Conservation (phyloP, 1,139 yeast genomes). For the Blastobotrys persicus region DNA sequence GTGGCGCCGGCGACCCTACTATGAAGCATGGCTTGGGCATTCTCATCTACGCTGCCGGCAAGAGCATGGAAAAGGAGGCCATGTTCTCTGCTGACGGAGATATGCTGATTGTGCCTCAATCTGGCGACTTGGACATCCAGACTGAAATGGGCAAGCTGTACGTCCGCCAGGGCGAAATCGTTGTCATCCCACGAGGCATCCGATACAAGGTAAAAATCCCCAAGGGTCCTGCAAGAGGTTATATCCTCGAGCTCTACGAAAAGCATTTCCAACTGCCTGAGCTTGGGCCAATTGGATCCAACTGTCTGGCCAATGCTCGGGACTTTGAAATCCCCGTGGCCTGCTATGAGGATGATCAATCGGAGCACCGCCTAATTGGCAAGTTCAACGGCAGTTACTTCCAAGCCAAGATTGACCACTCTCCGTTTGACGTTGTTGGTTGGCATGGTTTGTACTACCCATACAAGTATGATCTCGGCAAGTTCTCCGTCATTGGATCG, state of each 20-base stretch:
- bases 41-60: constrained; percentile 28
- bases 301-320: constrained; percentile 35
- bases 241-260: constrained; percentile 31
- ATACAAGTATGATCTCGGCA: constrained; percentile 33
- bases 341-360: constrained; percentile 21
- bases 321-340: constrained; percentile 33
- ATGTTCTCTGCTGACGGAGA: constrained; percentile 31
- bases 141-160: constrained; percentile 34
- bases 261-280: constrained; percentile 35
- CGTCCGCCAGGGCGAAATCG: constrained; percentile 33
- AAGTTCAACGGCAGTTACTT: constrained; percentile 31
- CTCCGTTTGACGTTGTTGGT: constrained; percentile 35
- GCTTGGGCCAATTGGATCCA: constrained; percentile 35
- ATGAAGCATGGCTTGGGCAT: constrained; percentile 33
- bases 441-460: constrained; percentile 37
- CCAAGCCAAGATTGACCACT: constrained; percentile 27
- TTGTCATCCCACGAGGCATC: constrained; percentile 35
- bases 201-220: constrained; percentile 27
- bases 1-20: constrained; percentile 34
- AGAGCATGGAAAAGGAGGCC: constrained; percentile 31
- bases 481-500: constrained; percentile 32
- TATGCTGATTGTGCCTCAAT: constrained; percentile 33
- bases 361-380: constrained; percentile 22
- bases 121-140: constrained; percentile 31
- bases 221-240: constrained; percentile 25